Evolutionary conservation across 441 rosid genomes (phyloP).

Genomic region (Populus hybrid): DNA sequence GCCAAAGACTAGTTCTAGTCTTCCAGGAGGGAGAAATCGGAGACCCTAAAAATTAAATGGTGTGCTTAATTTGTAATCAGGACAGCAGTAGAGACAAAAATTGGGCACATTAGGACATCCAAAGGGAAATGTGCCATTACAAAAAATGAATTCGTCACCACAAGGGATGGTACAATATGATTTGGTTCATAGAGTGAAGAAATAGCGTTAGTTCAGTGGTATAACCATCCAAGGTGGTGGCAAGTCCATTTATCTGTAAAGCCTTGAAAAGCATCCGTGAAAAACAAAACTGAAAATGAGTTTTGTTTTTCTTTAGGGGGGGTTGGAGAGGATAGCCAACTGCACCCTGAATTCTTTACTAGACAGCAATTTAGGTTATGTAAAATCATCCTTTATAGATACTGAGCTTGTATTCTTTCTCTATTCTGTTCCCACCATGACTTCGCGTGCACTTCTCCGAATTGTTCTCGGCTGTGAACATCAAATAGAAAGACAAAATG

Average conservation of each 20-base stretch:
- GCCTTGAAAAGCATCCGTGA: neutral
- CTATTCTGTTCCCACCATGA: slow-evolving; percentile 98
- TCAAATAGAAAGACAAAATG: neutral
- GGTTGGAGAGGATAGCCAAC: slow-evolving; percentile 14
- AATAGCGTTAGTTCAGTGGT: neutral
- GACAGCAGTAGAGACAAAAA: slow-evolving; percentile 7
- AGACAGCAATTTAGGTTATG: slow-evolving; percentile 4
- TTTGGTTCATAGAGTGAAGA: slow-evolving; percentile 9
- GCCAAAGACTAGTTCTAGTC: neutral
- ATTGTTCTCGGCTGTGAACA: slow-evolving; percentile 73
- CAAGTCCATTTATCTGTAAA: slow-evolving; percentile 6
- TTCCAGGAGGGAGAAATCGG: neutral
- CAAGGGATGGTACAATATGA: slow-evolving; percentile 5
- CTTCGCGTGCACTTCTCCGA: slow-evolving; percentile 93
- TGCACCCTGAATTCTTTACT: slow-evolving; percentile 15
- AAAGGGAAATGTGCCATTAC: neutral
- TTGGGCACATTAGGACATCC: slow-evolving; percentile 16
- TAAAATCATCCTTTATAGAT: slow-evolving; percentile 49
- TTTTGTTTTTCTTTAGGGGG: neutral
- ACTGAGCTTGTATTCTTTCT: slow-evolving; percentile 94
- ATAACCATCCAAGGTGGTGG: neutral
- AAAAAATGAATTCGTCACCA: slow-evolving; percentile 5
- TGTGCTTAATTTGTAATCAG: neutral
- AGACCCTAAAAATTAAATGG: neutral
- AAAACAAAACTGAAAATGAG: slow-evolving; percentile 28